A percentile compares a stretch with the other conserved stretches of the same genome.
Conservation (phyloP, 2,329 filamentous ascomycete species). For the Aspergillus sp. region DNA sequence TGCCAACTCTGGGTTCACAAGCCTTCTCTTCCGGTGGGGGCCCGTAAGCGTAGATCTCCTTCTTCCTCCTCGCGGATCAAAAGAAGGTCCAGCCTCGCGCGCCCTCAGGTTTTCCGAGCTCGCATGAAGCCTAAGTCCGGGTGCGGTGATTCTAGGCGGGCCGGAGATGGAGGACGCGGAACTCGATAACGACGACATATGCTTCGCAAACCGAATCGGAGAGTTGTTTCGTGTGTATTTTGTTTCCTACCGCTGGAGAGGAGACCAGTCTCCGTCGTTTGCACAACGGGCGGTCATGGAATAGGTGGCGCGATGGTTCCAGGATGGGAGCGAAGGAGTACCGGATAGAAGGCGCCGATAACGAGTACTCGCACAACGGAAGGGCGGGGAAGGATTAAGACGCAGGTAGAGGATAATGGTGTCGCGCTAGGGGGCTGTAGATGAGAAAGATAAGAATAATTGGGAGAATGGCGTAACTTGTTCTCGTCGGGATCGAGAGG, state of each 20-base stretch:
- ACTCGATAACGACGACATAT: constrained; percentile 28
- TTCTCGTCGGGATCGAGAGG: background rate
- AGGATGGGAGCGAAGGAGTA: constrained; percentile 13
- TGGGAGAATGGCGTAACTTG: background rate
- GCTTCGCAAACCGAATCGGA: constrained; percentile 5
- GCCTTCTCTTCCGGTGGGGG: constrained; percentile 44
- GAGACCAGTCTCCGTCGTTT: constrained; percentile 37
- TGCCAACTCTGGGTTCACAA: constrained; percentile 38
- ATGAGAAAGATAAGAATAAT: constrained; percentile 1
- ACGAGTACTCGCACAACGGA: background rate
- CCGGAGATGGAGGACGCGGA: constrained; percentile 16
- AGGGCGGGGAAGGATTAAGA: background rate
- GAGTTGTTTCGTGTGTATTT: constrained; percentile 4
- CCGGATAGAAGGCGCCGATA: background rate
- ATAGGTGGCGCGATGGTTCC: constrained; percentile 26
- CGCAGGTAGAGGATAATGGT: background rate
- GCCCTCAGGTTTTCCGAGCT: constrained; percentile 14
- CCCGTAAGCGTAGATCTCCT: constrained; percentile 23
- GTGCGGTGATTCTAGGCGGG: constrained; percentile 13
- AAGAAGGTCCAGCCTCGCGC: constrained; percentile 18
- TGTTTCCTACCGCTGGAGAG: constrained; percentile 20
- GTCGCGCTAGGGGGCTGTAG: background rate
- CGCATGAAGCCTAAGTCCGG: constrained; percentile 17
- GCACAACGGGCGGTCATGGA: constrained; percentile 33
- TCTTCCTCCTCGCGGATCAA: constrained; percentile 18